Conservation (phyloP, 2,329 filamentous ascomycete genomes). For the Trichoderma cornu-damae region DNA sequence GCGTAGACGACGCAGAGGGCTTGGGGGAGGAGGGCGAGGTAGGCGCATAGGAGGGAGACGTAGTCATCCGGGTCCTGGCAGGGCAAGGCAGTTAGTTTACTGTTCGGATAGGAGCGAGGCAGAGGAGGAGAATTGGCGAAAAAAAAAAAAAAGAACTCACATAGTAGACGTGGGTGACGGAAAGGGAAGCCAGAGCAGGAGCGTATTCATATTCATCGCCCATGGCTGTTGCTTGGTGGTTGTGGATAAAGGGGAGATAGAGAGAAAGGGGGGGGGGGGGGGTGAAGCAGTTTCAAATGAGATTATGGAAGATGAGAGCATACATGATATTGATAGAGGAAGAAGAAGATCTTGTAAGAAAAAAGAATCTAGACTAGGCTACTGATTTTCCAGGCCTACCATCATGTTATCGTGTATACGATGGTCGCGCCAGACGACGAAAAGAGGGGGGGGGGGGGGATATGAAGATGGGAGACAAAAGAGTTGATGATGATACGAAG, state of each 20-base stretch:
- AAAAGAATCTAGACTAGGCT: neutral
- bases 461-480: neutral
- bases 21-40: conserved; percentile 90
- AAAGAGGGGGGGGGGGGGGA: neutral
- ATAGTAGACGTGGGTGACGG: conserved; percentile 94
- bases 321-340: neutral
- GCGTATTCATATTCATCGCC: conserved; percentile 24
- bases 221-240: conserved; percentile 22
- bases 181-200: conserved; percentile 78
- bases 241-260: neutral
- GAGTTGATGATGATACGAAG: conserved; percentile 1
- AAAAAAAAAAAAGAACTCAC: too few relatives aligned
- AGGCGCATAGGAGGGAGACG: conserved; percentile 83
- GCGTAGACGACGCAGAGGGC: conserved; percentile 85
- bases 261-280: neutral
- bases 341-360: neutral
- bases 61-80: conserved; percentile 78
- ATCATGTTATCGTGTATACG: neutral
- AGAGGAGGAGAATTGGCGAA: neutral
- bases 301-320: neutral
- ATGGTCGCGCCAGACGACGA: neutral
- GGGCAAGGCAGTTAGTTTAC: neutral
- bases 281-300: neutral
- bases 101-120: neutral
- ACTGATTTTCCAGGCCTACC: neutral